Evolutionary conservation across 352 stramenopile species (phyloP).

Genomic region (Pythium brachiatum): DNA sequence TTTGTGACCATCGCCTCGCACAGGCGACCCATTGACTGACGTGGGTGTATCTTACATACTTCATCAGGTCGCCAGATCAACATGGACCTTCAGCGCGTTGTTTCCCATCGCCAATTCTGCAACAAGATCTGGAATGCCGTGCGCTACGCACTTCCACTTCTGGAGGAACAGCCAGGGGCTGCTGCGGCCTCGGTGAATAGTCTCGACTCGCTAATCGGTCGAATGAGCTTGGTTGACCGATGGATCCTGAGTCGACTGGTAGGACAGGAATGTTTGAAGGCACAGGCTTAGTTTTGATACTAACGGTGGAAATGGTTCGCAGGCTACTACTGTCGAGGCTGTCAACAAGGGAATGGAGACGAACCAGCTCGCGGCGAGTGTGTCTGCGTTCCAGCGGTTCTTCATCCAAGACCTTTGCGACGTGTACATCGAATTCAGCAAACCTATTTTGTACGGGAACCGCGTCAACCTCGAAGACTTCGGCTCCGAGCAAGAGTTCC

Average conservation of each 20-base stretch:
- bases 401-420: constrained; percentile 87
- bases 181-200: not conserved
- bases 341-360: constrained; percentile 65
- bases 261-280: not conserved
- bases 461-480: constrained; percentile 38
- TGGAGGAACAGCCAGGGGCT: constrained; percentile 28
- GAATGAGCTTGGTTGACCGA: constrained; percentile 65
- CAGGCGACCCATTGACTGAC: not conserved
- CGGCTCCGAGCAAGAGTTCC: constrained; percentile 46
- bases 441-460: constrained; percentile 77
- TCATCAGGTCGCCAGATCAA: constrained; percentile 77
- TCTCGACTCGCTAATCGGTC: constrained; percentile 15
- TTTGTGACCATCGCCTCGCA: not conserved
- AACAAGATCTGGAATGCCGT: constrained; percentile 90
- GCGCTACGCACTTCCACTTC: constrained; percentile 65
- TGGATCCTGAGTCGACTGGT: constrained; percentile 87
- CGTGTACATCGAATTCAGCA: constrained; percentile 89
- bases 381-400: constrained; percentile 72
- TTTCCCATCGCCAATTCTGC: constrained; percentile 86
- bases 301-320: not conserved
- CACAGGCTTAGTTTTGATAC: not conserved
- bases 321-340: constrained; percentile 34
- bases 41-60: not conserved
- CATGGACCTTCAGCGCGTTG: constrained; percentile 83
- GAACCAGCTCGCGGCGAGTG: constrained; percentile 68